These are phyloP conservation scores for Penicillium psychrofluorescens DNA, from an alignment of 495 filamentous ascomycete genomes.

Conservation along the genomic window DNA sequence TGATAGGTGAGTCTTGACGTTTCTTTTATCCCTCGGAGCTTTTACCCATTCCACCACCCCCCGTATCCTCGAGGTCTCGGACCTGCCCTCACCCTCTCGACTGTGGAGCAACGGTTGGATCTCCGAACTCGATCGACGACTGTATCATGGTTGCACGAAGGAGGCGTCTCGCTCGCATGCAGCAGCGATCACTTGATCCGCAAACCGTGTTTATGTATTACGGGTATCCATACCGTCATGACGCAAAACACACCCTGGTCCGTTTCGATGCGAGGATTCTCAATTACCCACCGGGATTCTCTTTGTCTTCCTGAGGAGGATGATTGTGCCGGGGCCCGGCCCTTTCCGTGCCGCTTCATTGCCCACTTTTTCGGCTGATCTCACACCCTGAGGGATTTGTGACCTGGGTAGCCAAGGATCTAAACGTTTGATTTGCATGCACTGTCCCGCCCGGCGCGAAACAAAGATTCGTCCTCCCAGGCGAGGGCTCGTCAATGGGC, in stretches of 20 bases:
- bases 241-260: neutral
- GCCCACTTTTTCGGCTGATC: constrained; percentile 7
- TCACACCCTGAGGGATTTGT: too few relatives aligned
- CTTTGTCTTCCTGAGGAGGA: constrained; percentile 6
- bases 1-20: constrained; percentile 69
- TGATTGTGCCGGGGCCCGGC: constrained; percentile 31
- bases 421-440: neutral
- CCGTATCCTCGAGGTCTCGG: constrained; percentile 17
- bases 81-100: constrained; percentile 14
- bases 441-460: neutral
- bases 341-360: constrained; percentile 37
- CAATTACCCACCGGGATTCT: constrained; percentile 4
- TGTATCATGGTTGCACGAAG: constrained; percentile 24
- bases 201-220: neutral
- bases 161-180: constrained; percentile 51
- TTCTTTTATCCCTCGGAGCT: constrained; percentile 10
- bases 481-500: too few relatives aligned
- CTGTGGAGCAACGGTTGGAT: constrained; percentile 31
- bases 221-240: constrained; percentile 18
- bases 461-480: neutral
- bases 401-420: neutral
- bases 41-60: constrained; percentile 17
- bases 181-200: constrained; percentile 62
- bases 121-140: constrained; percentile 33
- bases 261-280: neutral